Percentiles rank a stretch among this genome's conserved stretches.
Evolutionary conservation across 768 basidiomycete genomes (phyloP).

Genomic region (Tylopilus sp.): DNA sequence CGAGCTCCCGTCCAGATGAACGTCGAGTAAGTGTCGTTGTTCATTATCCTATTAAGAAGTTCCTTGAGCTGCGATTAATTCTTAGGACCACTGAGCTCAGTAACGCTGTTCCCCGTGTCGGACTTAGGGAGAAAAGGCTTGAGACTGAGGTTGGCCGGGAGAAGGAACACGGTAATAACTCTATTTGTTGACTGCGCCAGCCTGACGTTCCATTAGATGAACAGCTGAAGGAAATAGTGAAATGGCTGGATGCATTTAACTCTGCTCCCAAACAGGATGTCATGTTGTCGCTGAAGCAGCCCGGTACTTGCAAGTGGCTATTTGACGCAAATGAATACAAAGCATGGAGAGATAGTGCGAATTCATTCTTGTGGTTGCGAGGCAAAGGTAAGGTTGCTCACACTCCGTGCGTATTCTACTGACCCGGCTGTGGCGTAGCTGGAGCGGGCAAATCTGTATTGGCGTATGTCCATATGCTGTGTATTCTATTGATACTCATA

Average conservation of each 20-base stretch:
- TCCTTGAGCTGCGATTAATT: too few relatives aligned
- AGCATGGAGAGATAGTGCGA: not conserved
- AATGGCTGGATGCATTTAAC: constrained; percentile 2
- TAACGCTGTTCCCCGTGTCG: too few relatives aligned
- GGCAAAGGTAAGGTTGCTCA: not conserved
- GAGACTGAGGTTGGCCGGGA: not conserved
- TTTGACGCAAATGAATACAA: constrained; percentile 2
- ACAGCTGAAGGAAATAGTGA: not conserved
- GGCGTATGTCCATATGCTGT: not conserved
- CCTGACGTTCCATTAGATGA: not conserved
- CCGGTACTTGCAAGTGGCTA: constrained; percentile 2
- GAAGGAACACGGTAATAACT: not conserved
- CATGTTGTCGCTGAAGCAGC: not conserved
- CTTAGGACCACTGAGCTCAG: not conserved
- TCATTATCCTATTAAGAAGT: too few relatives aligned
- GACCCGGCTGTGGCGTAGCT: not conserved
- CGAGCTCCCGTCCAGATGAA: not conserved
- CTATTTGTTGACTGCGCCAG: not conserved
- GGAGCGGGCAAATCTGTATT: constrained; percentile 8
- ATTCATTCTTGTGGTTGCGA: constrained; percentile 1
- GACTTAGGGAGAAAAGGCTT: too few relatives aligned
- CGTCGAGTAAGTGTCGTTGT: not conserved
- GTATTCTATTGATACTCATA: not conserved
- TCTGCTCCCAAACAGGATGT: constrained; percentile 4
- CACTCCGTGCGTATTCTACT: not conserved